Percentiles rank a stretch among this genome's conserved stretches.
Evolutionary conservation across 2,329 filamentous ascomycete species (phyloP).

Genomic region (Paecilomyces niveus): DNA sequence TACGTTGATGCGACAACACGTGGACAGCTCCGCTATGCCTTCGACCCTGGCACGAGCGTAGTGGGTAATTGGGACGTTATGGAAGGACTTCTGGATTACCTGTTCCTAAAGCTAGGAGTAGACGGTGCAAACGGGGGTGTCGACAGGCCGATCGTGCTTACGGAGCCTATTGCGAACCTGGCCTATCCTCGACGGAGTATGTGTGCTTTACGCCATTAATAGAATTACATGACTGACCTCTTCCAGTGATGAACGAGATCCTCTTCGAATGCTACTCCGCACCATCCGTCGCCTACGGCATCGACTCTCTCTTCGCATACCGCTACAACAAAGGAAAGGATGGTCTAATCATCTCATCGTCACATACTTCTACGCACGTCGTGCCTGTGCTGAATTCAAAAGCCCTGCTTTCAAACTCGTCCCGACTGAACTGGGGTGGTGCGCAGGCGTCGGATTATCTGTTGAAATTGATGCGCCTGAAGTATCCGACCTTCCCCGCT

Average conservation of each 20-base stretch:
- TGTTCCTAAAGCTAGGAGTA: constrained; percentile 88
- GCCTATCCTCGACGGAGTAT: constrained; percentile 80
- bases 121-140: constrained; percentile 66
- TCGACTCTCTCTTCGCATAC: constrained; percentile 96
- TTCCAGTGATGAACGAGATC: constrained; percentile 87
- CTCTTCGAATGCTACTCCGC: constrained; percentile 93
- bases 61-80: constrained; percentile 97
- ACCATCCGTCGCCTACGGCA: constrained; percentile 84
- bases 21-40: constrained; percentile 82
- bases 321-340: constrained; percentile 81
- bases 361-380: constrained; percentile 87
- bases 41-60: constrained; percentile 83
- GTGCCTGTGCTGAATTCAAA: constrained; percentile 88
- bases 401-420: constrained; percentile 75
- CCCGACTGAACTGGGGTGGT: constrained; percentile 89
- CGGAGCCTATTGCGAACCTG: constrained; percentile 86
- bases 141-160: constrained; percentile 87
- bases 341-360: constrained; percentile 84
- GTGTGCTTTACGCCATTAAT: constrained; percentile 22
- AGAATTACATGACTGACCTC: constrained; percentile 12
- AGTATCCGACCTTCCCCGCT: constrained; percentile 82
- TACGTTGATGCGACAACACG: constrained; percentile 90
- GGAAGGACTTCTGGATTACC: constrained; percentile 89
- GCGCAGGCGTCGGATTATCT: constrained; percentile 86
- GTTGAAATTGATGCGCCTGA: constrained; percentile 78